Evolutionary conservation across 169 alveolate species (phyloP).

Genomic region (Plasmodium reichenowi): DNA sequence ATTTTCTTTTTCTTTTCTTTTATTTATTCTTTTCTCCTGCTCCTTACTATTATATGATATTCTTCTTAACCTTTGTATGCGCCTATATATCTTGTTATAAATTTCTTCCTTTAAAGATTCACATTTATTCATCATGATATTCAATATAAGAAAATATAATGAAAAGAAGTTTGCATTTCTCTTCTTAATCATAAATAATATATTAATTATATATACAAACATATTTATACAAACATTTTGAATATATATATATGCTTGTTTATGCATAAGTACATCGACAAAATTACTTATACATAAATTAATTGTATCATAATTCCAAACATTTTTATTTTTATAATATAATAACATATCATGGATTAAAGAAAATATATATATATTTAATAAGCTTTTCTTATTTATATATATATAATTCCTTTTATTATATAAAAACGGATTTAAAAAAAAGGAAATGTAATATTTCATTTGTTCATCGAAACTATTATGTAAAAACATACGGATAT

Average conservation of each 20-base stretch:
- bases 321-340: slow-evolving; percentile 58
- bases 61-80: too few species aligned
- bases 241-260: slow-evolving; percentile 26
- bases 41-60: too few species aligned
- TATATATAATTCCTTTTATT: neutral
- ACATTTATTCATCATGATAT: slow-evolving; percentile 49
- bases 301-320: slow-evolving; percentile 52
- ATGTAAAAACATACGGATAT: slow-evolving; percentile 43
- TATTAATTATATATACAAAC: slow-evolving; percentile 29
- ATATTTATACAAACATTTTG: slow-evolving; percentile 61
- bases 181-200: slow-evolving; percentile 37
- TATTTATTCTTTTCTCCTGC: neutral
- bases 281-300: slow-evolving; percentile 46
- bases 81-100: neutral
- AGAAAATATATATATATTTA: slow-evolving; percentile 30
- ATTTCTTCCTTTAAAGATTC: slow-evolving; percentile 55
- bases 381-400: slow-evolving; percentile 5
- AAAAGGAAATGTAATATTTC: slow-evolving; percentile 42
- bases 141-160: slow-evolving; percentile 48
- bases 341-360: slow-evolving; percentile 52
- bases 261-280: slow-evolving; percentile 28
- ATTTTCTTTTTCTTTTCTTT: neutral
- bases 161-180: slow-evolving; percentile 20
- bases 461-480: slow-evolving; percentile 41
- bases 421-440: slow-evolving; percentile 49